Base-by-base conservation (phyloP, 805 yeast species). In the Teunomyces stri region DNA sequence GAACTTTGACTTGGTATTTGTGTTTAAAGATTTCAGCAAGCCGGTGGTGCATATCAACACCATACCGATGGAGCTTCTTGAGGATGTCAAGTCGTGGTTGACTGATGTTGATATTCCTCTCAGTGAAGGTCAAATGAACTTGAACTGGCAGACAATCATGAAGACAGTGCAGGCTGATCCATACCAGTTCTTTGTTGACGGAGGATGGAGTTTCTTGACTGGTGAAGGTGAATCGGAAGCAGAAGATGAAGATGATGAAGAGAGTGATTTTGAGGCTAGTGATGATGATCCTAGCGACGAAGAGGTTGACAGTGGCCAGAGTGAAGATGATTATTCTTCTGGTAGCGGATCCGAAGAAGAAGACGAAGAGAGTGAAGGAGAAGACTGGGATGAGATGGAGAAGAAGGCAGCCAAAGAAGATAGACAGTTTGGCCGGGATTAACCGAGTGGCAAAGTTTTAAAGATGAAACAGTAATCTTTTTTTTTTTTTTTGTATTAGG, bases 101-200 rank as follows among this genome's bases (percentile, higher is more conserved):
- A 89, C 96, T n/a, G 96, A 94, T 65, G 96, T 94, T 61, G 99
- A 94, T 65, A 87, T 94, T 53, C 96, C 99, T 33, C 84, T 79
- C 72, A 87, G 91, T 62, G 97, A 90, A 60, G 97, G 97, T 45
- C 91, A 96, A 39, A 86, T 94, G 70, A 92, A 92, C 72, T 82
- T 94, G 80, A 90, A 89, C 71, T 94, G 99, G 99, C 75, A 83
- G 11, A 85, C 90, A 20, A 91, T 94, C 62, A 92, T 94, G 97
- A 92, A 90, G 70, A 89, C 97, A 0, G 82, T 92, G 52, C 82
- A 79, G 54, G 84, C 90, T 3, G 97, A 94, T 66, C 98, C 99
- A 11, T 89, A 89, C 64, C 92, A 89, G 61, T 94, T 94, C 72
- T 94, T 91, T 68, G 68, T 66, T 13, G 95, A 89, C 59, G 99